These are phyloP conservation scores for Boechera stricta DNA, from an alignment of 345 rosid genomes.

Conservation along the genomic window DNA sequence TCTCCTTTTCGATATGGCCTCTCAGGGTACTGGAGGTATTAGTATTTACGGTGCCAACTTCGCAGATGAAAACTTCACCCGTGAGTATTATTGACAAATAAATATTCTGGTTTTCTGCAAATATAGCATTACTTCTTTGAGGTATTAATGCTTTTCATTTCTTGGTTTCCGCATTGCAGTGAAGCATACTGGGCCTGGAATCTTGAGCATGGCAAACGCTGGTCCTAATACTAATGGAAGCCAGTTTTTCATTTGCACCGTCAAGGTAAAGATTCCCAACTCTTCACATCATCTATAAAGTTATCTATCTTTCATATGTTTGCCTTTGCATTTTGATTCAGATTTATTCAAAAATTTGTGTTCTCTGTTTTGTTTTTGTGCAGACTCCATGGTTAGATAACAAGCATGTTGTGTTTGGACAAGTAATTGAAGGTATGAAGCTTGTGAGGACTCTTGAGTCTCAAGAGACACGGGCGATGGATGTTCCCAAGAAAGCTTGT, in stretches of 20 bases:
- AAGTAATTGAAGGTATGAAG: slow-evolving; percentile 81
- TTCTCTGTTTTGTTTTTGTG: slow-evolving; percentile 6
- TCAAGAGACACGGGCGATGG: slow-evolving; percentile 72
- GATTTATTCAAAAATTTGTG: not conserved
- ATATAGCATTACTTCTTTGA: not conserved
- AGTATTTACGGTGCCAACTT: slow-evolving; percentile 85
- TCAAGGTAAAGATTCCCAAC: slow-evolving; percentile 56
- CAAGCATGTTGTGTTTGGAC: slow-evolving; percentile 90
- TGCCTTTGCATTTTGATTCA: not conserved
- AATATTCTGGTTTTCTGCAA: not conserved
- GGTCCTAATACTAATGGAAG: slow-evolving; percentile 95
- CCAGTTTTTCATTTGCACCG: slow-evolving; percentile 92
- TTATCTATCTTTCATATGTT: not conserved
- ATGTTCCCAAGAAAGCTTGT: slow-evolving; percentile 67
- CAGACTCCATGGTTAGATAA: slow-evolving; percentile 82
- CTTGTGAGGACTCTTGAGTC: slow-evolving; percentile 74
- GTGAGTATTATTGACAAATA: slow-evolving; percentile 50
- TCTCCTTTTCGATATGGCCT: slow-evolving; percentile 29
- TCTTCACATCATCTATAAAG: not conserved
- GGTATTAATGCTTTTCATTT: not conserved
- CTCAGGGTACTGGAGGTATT: slow-evolving; percentile 91
- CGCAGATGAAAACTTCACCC: slow-evolving; percentile 76
- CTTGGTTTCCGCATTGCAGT: slow-evolving; percentile 50
- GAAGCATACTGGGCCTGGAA: slow-evolving; percentile 89
- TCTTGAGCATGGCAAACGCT: slow-evolving; percentile 94